phyloP scores from a whole-genome alignment of 768 basidiomycete genomes.

The Dendrothele bispora region DNA sequence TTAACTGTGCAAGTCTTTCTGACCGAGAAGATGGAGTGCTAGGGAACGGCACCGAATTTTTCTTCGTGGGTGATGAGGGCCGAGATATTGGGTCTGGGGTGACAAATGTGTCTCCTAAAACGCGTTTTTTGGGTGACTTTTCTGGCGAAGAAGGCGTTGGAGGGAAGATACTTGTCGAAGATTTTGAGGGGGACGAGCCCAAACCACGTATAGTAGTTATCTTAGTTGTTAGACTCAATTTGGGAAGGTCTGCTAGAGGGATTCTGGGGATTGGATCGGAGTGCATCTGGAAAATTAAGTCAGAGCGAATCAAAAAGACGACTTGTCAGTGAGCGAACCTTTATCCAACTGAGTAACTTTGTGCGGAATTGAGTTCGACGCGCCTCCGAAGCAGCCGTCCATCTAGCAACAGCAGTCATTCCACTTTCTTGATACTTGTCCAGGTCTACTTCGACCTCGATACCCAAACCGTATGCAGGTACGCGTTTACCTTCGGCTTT shows the following conservation, averaged over 20 bases:
- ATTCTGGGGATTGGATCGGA: slow-evolving; percentile 52
- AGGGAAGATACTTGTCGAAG: slow-evolving; percentile 37
- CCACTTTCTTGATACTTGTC: slow-evolving; percentile 78
- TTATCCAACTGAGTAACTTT: slow-evolving; percentile 65
- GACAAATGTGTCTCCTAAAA: slow-evolving; percentile 36
- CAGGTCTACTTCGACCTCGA: slow-evolving; percentile 84
- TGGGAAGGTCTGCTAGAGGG: slow-evolving; percentile 67
- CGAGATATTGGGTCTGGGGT: slow-evolving; percentile 52
- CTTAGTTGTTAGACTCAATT: slow-evolving; percentile 50
- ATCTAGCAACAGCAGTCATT: slow-evolving; percentile 88
- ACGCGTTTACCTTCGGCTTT: slow-evolving; percentile 65
- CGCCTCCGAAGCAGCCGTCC: slow-evolving; percentile 70
- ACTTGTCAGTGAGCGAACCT: slow-evolving; percentile 49
- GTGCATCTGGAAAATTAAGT: slow-evolving; percentile 49
- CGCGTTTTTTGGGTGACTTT: slow-evolving; percentile 40
- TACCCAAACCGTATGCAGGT: slow-evolving; percentile 82
- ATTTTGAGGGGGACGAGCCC: slow-evolving; percentile 74
- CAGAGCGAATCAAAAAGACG: not conserved
- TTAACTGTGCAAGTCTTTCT: too few relatives aligned
- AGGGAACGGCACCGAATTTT: slow-evolving; percentile 54
- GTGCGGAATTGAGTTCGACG: slow-evolving; percentile 56
- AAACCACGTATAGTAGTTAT: slow-evolving; percentile 69
- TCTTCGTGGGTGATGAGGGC: slow-evolving; percentile 42
- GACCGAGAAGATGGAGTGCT: slow-evolving; percentile 62
- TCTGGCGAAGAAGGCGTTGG: slow-evolving; percentile 34